A percentile compares a stretch with the other conserved stretches of the same genome.
phyloP scores from a whole-genome alignment of 2,329 filamentous ascomycete species.

The Coniochaeta sp. region DNA sequence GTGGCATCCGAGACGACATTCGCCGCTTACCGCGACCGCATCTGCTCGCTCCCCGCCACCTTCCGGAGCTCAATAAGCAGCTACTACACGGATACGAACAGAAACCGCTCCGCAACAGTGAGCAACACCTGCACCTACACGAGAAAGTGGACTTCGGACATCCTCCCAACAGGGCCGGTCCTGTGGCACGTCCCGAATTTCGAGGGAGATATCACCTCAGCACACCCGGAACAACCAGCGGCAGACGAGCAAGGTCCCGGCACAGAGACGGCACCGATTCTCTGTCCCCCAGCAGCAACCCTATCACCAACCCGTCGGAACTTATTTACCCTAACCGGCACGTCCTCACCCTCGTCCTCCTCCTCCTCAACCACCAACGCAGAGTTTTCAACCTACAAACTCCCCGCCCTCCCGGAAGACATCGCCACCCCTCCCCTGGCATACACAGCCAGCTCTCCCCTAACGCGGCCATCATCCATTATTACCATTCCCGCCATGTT shows the following conservation, averaged over 20 bases:
- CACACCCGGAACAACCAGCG: no score
- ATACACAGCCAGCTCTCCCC: no score
- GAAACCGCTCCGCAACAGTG: not conserved
- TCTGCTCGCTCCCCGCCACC: slow-evolving; percentile 28
- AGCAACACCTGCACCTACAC: not conserved
- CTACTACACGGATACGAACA: not conserved
- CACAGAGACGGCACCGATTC: no score
- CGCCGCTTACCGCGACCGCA: slow-evolving; percentile 41
- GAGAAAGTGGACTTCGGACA: not conserved
- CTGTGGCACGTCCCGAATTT: not conserved
- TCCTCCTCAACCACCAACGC: no score
- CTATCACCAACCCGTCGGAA: no score
- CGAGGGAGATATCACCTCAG: not conserved
- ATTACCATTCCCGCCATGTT: not conserved
- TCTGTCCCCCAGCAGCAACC: no score
- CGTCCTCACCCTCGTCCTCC: no score
- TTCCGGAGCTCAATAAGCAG: not conserved
- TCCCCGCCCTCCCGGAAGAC: no score
- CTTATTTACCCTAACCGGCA: no score
- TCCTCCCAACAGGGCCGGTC: not conserved
- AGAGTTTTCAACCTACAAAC: no score
- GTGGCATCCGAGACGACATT: slow-evolving; percentile 8
- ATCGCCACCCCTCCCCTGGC: not conserved
- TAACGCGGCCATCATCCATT: no score
- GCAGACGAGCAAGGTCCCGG: no score